Evolutionary conservation across 2,329 filamentous ascomycete genomes (phyloP), one percentile per base, ranked within the genome.

Genomic region (Arthrobotrys sinensis): DNA sequence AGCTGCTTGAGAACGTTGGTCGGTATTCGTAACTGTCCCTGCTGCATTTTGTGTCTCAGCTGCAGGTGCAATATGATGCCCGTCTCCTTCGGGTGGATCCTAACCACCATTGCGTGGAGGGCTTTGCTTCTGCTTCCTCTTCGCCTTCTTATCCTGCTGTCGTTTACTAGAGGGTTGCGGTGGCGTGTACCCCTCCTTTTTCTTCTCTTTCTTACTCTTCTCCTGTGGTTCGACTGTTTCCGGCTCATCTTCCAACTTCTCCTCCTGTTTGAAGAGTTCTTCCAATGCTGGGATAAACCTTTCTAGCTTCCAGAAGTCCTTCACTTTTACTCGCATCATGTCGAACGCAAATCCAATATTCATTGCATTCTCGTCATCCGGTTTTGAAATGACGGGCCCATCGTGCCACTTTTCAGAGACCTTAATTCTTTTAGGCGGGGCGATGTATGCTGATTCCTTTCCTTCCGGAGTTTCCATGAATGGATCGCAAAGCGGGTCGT

Each of bases 261-360:
- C 84, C 66, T 84, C 84, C 57, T 83, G 85, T 76, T 87, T 87
- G 80, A 91, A 87, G 76, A 92, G 83, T 83, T 86, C 86, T 79
- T 87, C 84, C 72, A 92, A 81, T 16, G 90, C 90, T 11, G 88
- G 88, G 73, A 89, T 86, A 81, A 89, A 92, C 80, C 87, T 86
- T 80, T 90, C 89, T 55, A 92, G 87, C 84, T 90, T 87, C 77
- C 88, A 88, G 80, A 93, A 92, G 80, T 93, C 91, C 7, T 90
- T 89, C 34, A 94, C 85, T 83, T 87, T 90, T 46, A 94, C 89
- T 4, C 88, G 86, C 92, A 95, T 95, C 80, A 92, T 90, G 82
- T 96, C 93, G 83, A 93, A 93, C 1, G 91, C 92, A 70, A 94
- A 88, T 73, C 92, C 87, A 14, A 93, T 89, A 45, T 90, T 89